Evolutionary conservation across 192 early-diverging fungal species (phyloP).

Genomic region (Coemansia sp.): DNA sequence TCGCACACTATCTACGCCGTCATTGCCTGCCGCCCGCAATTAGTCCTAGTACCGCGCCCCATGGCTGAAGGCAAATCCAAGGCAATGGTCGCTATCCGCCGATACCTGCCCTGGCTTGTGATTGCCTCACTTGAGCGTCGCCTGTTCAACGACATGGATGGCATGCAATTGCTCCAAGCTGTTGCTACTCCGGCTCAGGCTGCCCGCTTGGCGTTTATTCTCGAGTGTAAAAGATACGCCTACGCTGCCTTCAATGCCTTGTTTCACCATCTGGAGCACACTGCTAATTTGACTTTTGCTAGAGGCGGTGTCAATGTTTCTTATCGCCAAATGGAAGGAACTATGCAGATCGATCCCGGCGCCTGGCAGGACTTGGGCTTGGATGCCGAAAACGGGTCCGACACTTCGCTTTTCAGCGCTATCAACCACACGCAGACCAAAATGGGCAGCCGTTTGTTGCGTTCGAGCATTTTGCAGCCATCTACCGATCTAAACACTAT

Average conservation of each 20-base stretch:
- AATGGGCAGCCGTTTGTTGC: slow-evolving; percentile 64
- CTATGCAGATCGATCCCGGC: slow-evolving; percentile 54
- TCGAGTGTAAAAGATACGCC: slow-evolving; percentile 45
- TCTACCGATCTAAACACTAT: slow-evolving; percentile 44
- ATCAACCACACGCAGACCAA: slow-evolving; percentile 45
- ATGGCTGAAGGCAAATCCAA: slow-evolving; percentile 52
- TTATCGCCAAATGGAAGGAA: slow-evolving; percentile 48
- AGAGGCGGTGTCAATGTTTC: slow-evolving; percentile 25
- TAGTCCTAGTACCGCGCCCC: slow-evolving; percentile 36
- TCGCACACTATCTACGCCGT: slow-evolving; percentile 50
- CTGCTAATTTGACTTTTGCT: slow-evolving; percentile 11
- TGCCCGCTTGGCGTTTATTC: slow-evolving; percentile 18
- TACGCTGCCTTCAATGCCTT: slow-evolving; percentile 47
- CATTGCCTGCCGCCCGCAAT: slow-evolving; percentile 31
- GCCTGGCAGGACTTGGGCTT: slow-evolving; percentile 46
- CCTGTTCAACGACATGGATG: slow-evolving; percentile 33
- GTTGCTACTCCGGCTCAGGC: slow-evolving; percentile 27
- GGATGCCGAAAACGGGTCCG: slow-evolving; percentile 7
- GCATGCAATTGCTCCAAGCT: slow-evolving; percentile 20
- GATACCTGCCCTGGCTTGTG: slow-evolving; percentile 48
- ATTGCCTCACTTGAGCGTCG: slow-evolving; percentile 31
- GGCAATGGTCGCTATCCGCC: slow-evolving; percentile 43
- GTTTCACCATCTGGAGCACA: slow-evolving; percentile 31
- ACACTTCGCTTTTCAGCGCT: slow-evolving; percentile 26
- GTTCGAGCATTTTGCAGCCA: slow-evolving; percentile 80